Evolutionary conservation across 1,284 basidiomycete species (phyloP).

Genomic region (Boletus semigastroideus): DNA sequence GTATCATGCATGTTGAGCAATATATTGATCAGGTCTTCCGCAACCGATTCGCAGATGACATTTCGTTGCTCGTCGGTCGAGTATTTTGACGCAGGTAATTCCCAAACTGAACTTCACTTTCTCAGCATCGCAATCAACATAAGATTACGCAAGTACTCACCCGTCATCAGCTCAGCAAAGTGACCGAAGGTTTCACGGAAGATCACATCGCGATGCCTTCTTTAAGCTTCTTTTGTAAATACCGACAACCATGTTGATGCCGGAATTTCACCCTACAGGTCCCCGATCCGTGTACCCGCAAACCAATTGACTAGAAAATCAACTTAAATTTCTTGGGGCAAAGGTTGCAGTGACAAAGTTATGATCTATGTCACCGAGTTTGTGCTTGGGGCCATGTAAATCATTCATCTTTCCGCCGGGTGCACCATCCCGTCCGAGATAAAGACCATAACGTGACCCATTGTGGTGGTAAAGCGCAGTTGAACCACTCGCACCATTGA

Average conservation of each 20-base stretch:
- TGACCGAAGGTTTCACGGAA: constrained; percentile 98
- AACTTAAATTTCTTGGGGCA: constrained; percentile 4
- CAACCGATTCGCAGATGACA: constrained; percentile 96
- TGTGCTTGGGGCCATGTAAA: constrained; percentile 88
- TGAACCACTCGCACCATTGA: constrained; percentile 64
- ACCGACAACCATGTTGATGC: constrained; percentile 95
- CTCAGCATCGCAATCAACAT: constrained; percentile 7
- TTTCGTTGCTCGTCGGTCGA: constrained; percentile 98
- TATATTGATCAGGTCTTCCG: constrained; percentile 96
- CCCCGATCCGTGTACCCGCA: constrained; percentile 92
- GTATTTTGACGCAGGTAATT: constrained; percentile 99
- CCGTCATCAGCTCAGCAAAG: constrained; percentile 98
- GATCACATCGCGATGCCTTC: constrained; percentile 99
- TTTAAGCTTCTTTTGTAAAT: constrained; percentile 98
- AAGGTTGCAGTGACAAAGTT: too few relatives aligned
- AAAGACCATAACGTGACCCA: constrained; percentile 73
- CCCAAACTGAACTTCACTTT: constrained; percentile 87
- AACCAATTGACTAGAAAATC: constrained; percentile 80
- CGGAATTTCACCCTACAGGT: constrained; percentile 93
- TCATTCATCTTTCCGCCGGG: constrained; percentile 82
- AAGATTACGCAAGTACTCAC: constrained; percentile 39
- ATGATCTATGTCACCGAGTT: constrained; percentile 89
- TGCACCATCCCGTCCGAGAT: constrained; percentile 53
- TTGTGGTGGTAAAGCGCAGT: constrained; percentile 81
- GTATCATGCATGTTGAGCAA: constrained; percentile 99